Base-by-base conservation (phyloP, 805 yeast species). In the Wickerhamiella australiensis region DNA sequence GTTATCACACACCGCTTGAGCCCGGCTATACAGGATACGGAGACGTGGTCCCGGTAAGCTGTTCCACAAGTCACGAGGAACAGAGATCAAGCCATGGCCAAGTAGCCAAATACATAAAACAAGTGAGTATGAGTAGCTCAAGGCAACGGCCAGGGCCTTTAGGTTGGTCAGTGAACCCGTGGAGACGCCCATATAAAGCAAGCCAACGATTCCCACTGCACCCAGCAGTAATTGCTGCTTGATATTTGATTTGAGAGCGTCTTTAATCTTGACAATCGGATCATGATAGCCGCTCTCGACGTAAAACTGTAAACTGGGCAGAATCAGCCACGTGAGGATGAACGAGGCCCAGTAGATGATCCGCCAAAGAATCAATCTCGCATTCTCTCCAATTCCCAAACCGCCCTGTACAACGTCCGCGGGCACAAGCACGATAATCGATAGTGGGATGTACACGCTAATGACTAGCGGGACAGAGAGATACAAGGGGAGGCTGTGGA, bases 331-430 rank as follows among this genome's bases (percentile, higher is more conserved):
- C 38, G 94, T 85, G 49, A 85, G 65, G n/a, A 71, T 59, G 57
- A 85, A 85, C 0, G 94, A 82, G 8, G 76, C 65, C 95, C 95
- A 85, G 63, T 85, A 85, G 48, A 81, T 78, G 43, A 76, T 58
- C 57, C 82, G 74, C 95, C 95, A 85, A 36, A 82, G 59, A 3
- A 69, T 59, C n/a, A 78, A 65, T 4, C 82, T 70, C 8, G 70
- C 69, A 1, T 59, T 50, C 48, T 67, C 68, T n/a, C 76, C 72
- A 40, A 82, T 61, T 9, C 67, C 57, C 42, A 82, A 60, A 11
- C 67, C 57, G 17, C 60, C 65, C 20, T 65, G 64, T 20, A 82
- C 73, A 42, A 84, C 72, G 63, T 85, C 95, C 26, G 82, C 71
- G 0, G 95, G 94, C 18, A 85, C 70, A 5, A 85, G 68, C 45